Evolutionary conservation across 345 rosid genomes (phyloP).

Genomic region (Populus euphratica): DNA sequence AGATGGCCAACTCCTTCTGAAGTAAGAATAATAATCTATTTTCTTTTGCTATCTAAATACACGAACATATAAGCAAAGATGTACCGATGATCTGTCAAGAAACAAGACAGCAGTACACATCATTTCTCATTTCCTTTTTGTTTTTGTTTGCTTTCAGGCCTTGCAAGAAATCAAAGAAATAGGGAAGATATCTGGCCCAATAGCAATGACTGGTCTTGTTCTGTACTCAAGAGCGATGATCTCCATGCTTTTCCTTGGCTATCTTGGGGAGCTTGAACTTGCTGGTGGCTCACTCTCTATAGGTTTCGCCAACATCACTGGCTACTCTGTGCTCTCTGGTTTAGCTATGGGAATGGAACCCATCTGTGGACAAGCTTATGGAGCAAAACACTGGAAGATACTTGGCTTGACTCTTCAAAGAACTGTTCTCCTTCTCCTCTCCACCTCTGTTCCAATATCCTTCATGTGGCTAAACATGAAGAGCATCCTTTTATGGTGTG

Average conservation of each 20-base stretch:
- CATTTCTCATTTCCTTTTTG: constrained; percentile 6
- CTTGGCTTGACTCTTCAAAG: constrained; percentile 89
- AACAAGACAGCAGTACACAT: background rate
- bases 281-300: constrained; percentile 96
- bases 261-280: constrained; percentile 89
- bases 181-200: constrained; percentile 88
- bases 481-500: constrained; percentile 65
- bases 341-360: constrained; percentile 99
- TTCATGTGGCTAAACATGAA: constrained; percentile 80
- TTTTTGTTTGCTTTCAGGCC: constrained; percentile 44
- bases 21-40: constrained; percentile 32
- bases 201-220: constrained; percentile 73
- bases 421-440: constrained; percentile 89
- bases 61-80: background rate
- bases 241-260: constrained; percentile 97
- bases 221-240: constrained; percentile 89
- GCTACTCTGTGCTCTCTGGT: constrained; percentile 97
- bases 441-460: constrained; percentile 74
- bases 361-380: constrained; percentile 94
- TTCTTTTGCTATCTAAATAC: background rate
- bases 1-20: constrained; percentile 84
- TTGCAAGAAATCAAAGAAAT: constrained; percentile 75
- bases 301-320: constrained; percentile 94
- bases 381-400: constrained; percentile 85
- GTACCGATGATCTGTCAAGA: too few species aligned